These are phyloP conservation scores for Hortiboletus rubellus DNA, from an alignment of 1,284 basidiomycete genomes.

Conservation along the genomic window DNA sequence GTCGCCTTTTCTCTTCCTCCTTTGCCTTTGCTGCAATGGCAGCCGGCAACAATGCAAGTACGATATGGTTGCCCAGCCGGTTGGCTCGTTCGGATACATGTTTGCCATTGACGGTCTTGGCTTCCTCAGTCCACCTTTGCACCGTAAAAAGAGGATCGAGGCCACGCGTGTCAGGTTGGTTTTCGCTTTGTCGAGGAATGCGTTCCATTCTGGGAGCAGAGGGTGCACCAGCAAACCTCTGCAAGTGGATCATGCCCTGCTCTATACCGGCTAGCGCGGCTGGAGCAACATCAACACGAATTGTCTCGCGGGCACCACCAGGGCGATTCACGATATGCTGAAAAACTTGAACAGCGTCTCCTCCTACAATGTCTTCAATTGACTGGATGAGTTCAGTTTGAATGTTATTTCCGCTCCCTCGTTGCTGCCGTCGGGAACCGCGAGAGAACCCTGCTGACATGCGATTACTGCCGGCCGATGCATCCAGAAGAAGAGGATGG, in stretches of 20 bases:
- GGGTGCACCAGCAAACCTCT: conserved; percentile 48
- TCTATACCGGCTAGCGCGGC: conserved; percentile 59
- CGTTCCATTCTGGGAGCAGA: conserved; percentile 63
- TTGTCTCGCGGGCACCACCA: conserved; percentile 58
- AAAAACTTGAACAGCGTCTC: conserved; percentile 79
- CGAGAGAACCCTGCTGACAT: conserved; percentile 48
- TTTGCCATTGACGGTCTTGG: conserved; percentile 76
- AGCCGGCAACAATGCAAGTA: conserved; percentile 79
- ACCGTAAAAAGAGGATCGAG: conserved; percentile 80
- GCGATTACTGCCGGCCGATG: conserved; percentile 46
- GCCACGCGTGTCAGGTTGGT: conserved; percentile 52
- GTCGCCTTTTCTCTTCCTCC: conserved; percentile 52
- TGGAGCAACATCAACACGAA: conserved; percentile 70
- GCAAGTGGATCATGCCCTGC: conserved; percentile 47
- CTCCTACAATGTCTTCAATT: conserved; percentile 82
- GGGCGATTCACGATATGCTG: conserved; percentile 73
- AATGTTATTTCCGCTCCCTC: conserved; percentile 48
- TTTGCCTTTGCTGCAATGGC: conserved; percentile 63
- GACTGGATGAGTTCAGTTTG: conserved; percentile 71
- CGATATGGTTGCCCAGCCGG: conserved; percentile 72
- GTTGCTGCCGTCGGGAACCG: conserved; percentile 55
- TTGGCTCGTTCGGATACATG: conserved; percentile 67
- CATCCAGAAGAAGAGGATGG: conserved; percentile 83
- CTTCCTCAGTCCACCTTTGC: conserved; percentile 92
- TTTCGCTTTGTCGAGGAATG: conserved; percentile 48